phyloP scores from a whole-genome alignment of 805 yeast species.

The Saccharomycopsis sp. region DNA sequence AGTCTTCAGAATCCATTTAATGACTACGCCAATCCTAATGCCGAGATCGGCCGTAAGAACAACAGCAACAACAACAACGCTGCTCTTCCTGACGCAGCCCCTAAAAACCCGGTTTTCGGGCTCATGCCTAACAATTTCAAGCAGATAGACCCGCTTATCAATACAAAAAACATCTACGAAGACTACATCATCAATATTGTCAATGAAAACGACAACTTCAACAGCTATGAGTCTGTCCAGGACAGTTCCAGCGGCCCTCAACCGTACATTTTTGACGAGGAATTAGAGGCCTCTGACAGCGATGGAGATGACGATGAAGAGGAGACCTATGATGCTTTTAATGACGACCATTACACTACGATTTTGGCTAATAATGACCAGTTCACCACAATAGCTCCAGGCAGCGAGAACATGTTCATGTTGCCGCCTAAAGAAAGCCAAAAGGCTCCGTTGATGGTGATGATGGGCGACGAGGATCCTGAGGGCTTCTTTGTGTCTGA shows the following conservation, averaged over 20 bases:
- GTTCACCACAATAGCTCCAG: too few species aligned
- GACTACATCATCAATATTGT: not conserved
- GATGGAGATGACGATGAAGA: slow-evolving; percentile 32
- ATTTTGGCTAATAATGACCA: slow-evolving; percentile 21
- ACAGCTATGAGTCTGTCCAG: slow-evolving; percentile 1
- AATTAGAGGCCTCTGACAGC: slow-evolving; percentile 17
- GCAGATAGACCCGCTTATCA: slow-evolving; percentile 7
- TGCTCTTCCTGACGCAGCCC: not conserved
- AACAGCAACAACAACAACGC: not conserved
- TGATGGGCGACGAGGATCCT: not conserved
- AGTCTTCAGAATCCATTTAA: slow-evolving; percentile 29
- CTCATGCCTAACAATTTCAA: not conserved
- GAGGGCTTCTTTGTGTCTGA: slow-evolving; percentile 7
- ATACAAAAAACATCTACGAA: not conserved
- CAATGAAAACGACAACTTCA: not conserved
- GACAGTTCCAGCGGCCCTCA: not conserved
- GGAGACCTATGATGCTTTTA: slow-evolving; percentile 34
- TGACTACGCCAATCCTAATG: slow-evolving; percentile 37
- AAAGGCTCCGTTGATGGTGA: not conserved
- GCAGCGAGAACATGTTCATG: too few species aligned
- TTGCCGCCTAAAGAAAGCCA: not conserved
- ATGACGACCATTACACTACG: slow-evolving; percentile 35
- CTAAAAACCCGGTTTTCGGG: not conserved
- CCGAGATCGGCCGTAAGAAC: slow-evolving; percentile 14
- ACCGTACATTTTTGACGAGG: slow-evolving; percentile 13